Conservation (phyloP, 352 stramenopile species). For the Detonula confervacea region DNA sequence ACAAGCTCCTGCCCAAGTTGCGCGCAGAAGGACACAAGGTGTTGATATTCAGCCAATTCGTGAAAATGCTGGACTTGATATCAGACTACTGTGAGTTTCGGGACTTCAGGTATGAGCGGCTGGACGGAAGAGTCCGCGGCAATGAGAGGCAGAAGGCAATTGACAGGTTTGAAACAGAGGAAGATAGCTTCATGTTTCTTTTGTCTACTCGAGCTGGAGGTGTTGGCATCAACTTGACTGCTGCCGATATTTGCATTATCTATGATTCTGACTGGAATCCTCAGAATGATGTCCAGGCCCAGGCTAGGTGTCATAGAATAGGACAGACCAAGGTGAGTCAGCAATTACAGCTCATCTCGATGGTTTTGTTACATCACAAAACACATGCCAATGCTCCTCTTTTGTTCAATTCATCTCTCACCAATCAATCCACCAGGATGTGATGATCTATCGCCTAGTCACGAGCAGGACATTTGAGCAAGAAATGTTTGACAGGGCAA, state of each 20-base stretch:
- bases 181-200: constrained; percentile 97
- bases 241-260: constrained; percentile 84
- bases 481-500: constrained; percentile 99
- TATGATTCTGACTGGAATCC: constrained; percentile 95
- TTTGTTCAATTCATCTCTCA: not conserved
- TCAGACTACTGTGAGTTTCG: constrained; percentile 89
- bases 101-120: constrained; percentile 91
- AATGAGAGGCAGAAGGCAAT: constrained; percentile 98
- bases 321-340: constrained; percentile 93
- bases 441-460: constrained; percentile 99
- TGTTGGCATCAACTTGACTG: constrained; percentile 95
- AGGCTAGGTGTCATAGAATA: constrained; percentile 98
- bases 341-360: no score
- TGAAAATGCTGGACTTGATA: constrained; percentile 98
- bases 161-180: constrained; percentile 94
- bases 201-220: constrained; percentile 93
- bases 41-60: constrained; percentile 99
- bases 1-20: constrained; percentile 99
- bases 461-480: constrained; percentile 99
- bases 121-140: constrained; percentile 92
- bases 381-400: no score
- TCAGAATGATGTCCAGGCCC: constrained; percentile 97
- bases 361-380: no score
- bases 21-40: constrained; percentile 96
- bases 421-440: constrained; percentile 74